Base-by-base conservation (phyloP, 345 rosid genomes). In the Xanthoceras sorbifolium region DNA sequence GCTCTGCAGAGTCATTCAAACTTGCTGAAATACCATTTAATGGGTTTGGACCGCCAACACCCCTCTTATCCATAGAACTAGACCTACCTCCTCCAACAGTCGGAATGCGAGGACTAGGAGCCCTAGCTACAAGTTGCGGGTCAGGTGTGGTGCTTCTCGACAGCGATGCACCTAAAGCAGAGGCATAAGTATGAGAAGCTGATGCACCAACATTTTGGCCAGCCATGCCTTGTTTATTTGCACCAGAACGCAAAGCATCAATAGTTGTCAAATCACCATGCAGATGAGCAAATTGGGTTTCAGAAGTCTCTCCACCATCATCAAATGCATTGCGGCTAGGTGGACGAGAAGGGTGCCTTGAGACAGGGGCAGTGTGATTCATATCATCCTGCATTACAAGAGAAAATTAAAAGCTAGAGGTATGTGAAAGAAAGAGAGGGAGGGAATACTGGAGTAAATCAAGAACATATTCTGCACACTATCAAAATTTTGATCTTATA, bases 91-190 rank as follows among this genome's bases (percentile, higher is more conserved):
- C 87, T 71, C 92, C 91, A 81, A 87, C 82, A 46, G 90, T 83
- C 55, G 88, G 89, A 81, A 85, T 86, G 57, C 81, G 84, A 38
- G 93, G 92, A 69, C 88, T 89, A 42, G 90, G 87, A 82, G 84
- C 86, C 66, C 90, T 85, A 40, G 87, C 89, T 10, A 83, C 76
- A 75, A 85, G 85, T 68, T 88, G 93, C 66, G 90, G 88, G 20
- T 89, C 94, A 62, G 94, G 91, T 4, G 94, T 89, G 65, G 84
- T 73, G 74, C 89, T 89, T 76, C 94, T 85, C 5, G 92, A 91
- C 85, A 85, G 78, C 59, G 92, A 85, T 31, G 86, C 82, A 65
- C 90, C 92, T 72, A 86, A 80, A 64, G 93, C 89, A 62, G 92
- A 82, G 59, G 90, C 92, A 87, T 86, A 87, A 71, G 85, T 71